Evolutionary conservation across 441 rosid genomes (phyloP).

Genomic region (Corymbia citriodora): DNA sequence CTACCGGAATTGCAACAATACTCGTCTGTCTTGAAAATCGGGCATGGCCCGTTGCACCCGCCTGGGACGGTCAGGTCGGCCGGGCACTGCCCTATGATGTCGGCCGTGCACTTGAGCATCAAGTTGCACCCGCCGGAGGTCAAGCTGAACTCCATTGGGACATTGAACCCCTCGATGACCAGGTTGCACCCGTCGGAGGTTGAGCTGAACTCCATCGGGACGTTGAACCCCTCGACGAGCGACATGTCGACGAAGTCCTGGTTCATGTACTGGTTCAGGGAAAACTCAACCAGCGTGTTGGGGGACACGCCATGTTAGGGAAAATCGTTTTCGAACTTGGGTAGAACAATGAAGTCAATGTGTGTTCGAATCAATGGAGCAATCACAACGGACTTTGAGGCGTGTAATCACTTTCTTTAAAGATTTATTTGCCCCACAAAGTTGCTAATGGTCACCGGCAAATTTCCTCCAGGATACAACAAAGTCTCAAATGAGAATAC

Average conservation of each 20-base stretch:
- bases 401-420: too few species aligned
- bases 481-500: too few species aligned
- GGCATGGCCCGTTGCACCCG: slow-evolving; percentile 47
- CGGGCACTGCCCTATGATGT: slow-evolving; percentile 40
- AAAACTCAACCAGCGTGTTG: slow-evolving; percentile 49
- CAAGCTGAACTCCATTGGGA: slow-evolving; percentile 44
- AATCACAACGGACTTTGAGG: too few species aligned
- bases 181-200: not conserved
- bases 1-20: slow-evolving; percentile 44
- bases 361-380: too few species aligned
- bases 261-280: slow-evolving; percentile 22
- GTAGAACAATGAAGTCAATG: too few species aligned
- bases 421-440: too few species aligned
- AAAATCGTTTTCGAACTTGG: too few species aligned
- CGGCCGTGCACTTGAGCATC: slow-evolving; percentile 23
- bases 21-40: slow-evolving; percentile 33
- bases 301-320: slow-evolving; percentile 42
- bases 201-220: slow-evolving; percentile 42
- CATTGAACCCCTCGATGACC: slow-evolving; percentile 51
- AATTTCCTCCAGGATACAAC: too few species aligned
- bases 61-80: slow-evolving; percentile 17
- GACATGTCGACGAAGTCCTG: slow-evolving; percentile 48
- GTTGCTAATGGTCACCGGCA: too few species aligned
- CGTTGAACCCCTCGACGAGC: slow-evolving; percentile 55
- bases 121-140: slow-evolving; percentile 5